phyloP scores from a whole-genome alignment of 2,329 filamentous ascomycete genomes.

The Zarea fungicola region DNA sequence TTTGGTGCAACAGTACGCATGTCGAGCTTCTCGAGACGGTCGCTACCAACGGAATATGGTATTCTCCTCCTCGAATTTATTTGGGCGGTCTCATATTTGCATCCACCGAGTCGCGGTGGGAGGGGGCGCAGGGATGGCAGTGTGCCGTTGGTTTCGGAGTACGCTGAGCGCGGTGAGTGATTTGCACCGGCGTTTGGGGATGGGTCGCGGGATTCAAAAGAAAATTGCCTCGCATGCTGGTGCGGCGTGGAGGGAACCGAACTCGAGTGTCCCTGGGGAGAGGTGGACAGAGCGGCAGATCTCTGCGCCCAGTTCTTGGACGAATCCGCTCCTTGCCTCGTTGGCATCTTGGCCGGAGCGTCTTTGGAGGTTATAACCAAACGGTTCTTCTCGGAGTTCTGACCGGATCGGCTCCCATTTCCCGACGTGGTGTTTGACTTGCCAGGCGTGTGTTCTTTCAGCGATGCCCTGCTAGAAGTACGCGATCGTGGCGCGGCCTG shows the following conservation, averaged over 20 bases:
- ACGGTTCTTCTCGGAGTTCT: constrained; percentile 55
- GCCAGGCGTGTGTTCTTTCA: constrained; percentile 42
- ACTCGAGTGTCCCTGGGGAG: constrained; percentile 57
- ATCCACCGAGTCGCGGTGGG: constrained; percentile 56
- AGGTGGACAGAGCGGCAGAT: constrained; percentile 23
- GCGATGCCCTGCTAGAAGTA: constrained; percentile 56
- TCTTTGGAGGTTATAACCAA: constrained; percentile 58
- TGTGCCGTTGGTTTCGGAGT: constrained; percentile 78
- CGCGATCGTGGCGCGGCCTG: constrained; percentile 53
- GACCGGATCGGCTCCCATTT: constrained; percentile 60
- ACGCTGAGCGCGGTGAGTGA: constrained; percentile 84
- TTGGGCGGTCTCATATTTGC: constrained; percentile 84
- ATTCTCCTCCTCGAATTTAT: constrained; percentile 79
- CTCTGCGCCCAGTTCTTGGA: constrained; percentile 27
- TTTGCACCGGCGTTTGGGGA: constrained; percentile 73
- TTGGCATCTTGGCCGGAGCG: constrained; percentile 43
- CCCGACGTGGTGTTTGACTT: constrained; percentile 48
- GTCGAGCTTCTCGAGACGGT: constrained; percentile 67
- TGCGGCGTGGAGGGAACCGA: constrained; percentile 93
- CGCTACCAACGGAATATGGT: constrained; percentile 83
- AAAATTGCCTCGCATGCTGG: constrained; percentile 78
- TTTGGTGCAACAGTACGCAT: constrained; percentile 66
- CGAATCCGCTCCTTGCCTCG: constrained; percentile 34
- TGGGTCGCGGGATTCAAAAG: constrained; percentile 69
- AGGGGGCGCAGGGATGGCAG: constrained; percentile 63